Conservation (phyloP, 371 early-diverging fungal genomes). For the Mortierella sp. region DNA sequence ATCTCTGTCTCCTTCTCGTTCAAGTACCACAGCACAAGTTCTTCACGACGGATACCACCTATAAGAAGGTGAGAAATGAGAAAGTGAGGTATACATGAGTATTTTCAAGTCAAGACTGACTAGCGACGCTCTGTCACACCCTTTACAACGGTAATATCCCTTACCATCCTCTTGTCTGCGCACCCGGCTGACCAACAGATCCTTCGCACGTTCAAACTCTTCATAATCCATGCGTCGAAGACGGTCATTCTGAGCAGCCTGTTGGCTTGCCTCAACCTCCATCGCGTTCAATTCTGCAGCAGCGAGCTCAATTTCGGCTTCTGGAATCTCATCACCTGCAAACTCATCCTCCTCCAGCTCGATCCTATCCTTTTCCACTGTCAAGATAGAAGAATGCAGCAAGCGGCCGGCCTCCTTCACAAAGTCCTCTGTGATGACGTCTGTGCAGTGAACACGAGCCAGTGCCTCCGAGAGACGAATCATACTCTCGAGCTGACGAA, state of each 20-base stretch:
- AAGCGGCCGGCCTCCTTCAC: conserved; percentile 95
- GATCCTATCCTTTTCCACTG: conserved; percentile 92
- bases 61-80: conserved; percentile 22
- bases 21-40: conserved; percentile 87
- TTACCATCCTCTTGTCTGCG: conserved; percentile 59
- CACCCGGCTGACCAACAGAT: conserved; percentile 77
- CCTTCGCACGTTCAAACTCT: conserved; percentile 81
- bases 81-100: background rate
- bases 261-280: conserved; percentile 48
- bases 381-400: conserved; percentile 92
- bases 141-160: too few relatives aligned
- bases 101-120: conserved; percentile 29
- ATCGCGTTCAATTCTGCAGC: conserved; percentile 41
- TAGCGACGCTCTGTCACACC: too few relatives aligned
- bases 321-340: conserved; percentile 50
- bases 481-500: conserved; percentile 98
- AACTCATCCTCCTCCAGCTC: conserved; percentile 66
- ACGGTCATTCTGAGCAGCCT: conserved; percentile 15
- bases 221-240: conserved; percentile 73
- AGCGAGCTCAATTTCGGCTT: conserved; percentile 28
- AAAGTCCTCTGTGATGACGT: conserved; percentile 77
- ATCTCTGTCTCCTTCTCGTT: conserved; percentile 75
- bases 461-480: conserved; percentile 98
- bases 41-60: conserved; percentile 75
- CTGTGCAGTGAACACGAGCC: conserved; percentile 91